Evolutionary conservation across 768 basidiomycete genomes (phyloP), one percentile per base, ranked within the genome.

Genomic region (Leucosporidium creatinivorum): DNA sequence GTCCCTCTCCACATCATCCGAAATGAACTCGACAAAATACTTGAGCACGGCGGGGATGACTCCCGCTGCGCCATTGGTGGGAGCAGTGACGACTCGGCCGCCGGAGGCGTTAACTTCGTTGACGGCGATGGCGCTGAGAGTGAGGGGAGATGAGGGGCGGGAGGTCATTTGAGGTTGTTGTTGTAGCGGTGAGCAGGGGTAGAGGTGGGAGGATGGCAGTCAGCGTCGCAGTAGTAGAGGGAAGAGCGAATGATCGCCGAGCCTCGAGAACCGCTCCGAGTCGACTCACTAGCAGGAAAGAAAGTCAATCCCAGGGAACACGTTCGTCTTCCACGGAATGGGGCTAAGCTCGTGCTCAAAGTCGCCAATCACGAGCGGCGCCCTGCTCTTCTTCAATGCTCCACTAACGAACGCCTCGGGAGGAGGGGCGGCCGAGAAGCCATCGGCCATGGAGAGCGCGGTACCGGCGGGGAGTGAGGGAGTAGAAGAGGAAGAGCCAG

Each of bases 101-200:
- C 93, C 93, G 36, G 85, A 83, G 6, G 93, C 93, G 75, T 94
- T 96, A 18, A 94, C 92, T 64, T 96, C 93, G 74, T 94, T 94
- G 18, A 93, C 91, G 23, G 91, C 90, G 62, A 75, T 75, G 9
- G 75, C 58, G 44, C 44, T 23, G 13, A 47, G 50, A 51, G 21
- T 10, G 9, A 10, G 10, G 61, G 28, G 25, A 62, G 25, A 13
- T 33, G 48, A 28, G 25, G 31, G 48, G 26, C 2, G n/a, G 31
- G 7, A 10, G 39, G 28, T 7, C 6, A 58, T 1, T 13, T 49
- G 47, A 55, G 15, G 51, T 5, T 5, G 12, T 5, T 6, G 39
- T 30, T 6, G 28, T 21, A 93, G 93, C 4, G 92, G 25, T 9
- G 50, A 8, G 4, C 5, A 26, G 21, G n/a, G 4, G 19, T 6